Conservation (phyloP, 257 asterid genomes). For the Nyctanthes arbortristis region DNA sequence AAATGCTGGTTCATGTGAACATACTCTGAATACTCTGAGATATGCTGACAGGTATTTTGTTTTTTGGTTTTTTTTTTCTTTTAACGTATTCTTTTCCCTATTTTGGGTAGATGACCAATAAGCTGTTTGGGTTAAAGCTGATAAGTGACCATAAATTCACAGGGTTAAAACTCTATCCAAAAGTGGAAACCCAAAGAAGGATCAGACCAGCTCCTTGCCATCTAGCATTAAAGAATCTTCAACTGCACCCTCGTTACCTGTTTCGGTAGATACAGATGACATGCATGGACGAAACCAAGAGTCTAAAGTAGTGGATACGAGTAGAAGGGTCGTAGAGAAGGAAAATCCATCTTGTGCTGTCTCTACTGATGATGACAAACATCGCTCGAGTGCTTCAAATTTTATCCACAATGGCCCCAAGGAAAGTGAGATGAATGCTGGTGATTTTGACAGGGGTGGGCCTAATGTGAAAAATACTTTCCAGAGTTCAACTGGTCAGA, state of each 20-base stretch:
- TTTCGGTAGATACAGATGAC: constrained; percentile 59
- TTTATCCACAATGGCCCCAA: constrained; percentile 50
- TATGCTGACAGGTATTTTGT: constrained; percentile 76
- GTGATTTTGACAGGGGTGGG: constrained; percentile 45
- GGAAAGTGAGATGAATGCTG: constrained; percentile 47
- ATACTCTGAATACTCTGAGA: constrained; percentile 94
- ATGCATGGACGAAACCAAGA: constrained; percentile 54
- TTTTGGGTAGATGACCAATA: neutral
- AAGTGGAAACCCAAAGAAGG: constrained; percentile 78
- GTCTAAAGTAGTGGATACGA: constrained; percentile 50
- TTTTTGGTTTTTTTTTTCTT: no score
- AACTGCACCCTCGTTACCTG: constrained; percentile 51
- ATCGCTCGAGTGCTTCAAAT: constrained; percentile 46
- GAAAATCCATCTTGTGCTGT: constrained; percentile 43
- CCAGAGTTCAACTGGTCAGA: constrained; percentile 55
- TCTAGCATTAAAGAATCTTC: constrained; percentile 59
- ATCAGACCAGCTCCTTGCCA: constrained; percentile 59
- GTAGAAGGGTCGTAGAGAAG: constrained; percentile 57
- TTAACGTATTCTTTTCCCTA: neutral
- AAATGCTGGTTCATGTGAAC: constrained; percentile 96
- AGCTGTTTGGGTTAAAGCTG: constrained; percentile 20
- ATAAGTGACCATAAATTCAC: constrained; percentile 26
- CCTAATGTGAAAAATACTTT: constrained; percentile 41
- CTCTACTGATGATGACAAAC: constrained; percentile 51
- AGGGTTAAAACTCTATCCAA: constrained; percentile 96